These are phyloP conservation scores for Guillardia theta DNA, from an alignment of 78 protist genomes.

Conservation along the genomic window DNA sequence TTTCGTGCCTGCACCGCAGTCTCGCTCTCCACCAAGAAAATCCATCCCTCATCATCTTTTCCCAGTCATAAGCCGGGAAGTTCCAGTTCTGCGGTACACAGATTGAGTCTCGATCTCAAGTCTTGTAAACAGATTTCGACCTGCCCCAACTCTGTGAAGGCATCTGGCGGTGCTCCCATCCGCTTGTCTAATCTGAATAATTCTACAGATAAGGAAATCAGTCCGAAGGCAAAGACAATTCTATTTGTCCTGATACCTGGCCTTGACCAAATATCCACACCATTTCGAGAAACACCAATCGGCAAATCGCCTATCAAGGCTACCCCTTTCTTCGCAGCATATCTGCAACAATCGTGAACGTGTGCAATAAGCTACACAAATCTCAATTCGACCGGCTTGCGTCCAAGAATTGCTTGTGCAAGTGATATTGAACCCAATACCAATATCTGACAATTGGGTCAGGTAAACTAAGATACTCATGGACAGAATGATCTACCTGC, in stretches of 20 bases:
- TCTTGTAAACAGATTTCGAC: too few relatives aligned
- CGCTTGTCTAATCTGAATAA: neutral
- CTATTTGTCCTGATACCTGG: too few relatives aligned
- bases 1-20: neutral
- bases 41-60: neutral
- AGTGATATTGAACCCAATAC: neutral
- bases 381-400: neutral
- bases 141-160: neutral
- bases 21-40: neutral
- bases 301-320: neutral
- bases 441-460: neutral
- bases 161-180: neutral
- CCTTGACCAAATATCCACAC: neutral
- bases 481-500: neutral
- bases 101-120: too few relatives aligned
- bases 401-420: neutral
- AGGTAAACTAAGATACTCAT: neutral
- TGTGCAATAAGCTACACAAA: too few relatives aligned
- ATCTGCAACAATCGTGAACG: too few relatives aligned
- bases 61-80: neutral
- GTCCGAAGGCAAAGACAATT: too few relatives aligned
- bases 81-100: neutral
- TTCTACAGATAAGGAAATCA: too few relatives aligned
- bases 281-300: neutral
- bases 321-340: too few relatives aligned